Conservation (phyloP, 2,329 filamentous ascomycete species). For the Biscogniauxia marginata region DNA sequence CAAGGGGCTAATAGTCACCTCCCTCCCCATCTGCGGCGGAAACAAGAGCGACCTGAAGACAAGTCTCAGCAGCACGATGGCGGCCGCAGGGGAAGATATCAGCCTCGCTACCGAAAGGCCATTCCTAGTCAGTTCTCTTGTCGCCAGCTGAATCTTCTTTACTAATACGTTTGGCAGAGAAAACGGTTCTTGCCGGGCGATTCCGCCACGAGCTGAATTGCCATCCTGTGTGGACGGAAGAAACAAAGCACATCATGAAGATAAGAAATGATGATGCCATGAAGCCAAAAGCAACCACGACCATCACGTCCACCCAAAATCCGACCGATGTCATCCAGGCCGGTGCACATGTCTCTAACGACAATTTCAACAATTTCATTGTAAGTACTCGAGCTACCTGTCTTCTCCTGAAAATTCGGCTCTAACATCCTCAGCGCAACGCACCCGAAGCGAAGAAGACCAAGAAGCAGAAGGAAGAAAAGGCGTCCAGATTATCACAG, state of each 20-base stretch:
- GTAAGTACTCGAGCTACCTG: conserved; percentile 43
- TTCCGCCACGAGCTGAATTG: conserved; percentile 76
- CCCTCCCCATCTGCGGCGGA: conserved; percentile 52
- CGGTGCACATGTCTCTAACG: conserved; percentile 49
- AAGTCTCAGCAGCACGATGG: conserved; percentile 46
- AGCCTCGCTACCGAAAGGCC: conserved; percentile 66
- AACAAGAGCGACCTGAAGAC: conserved; percentile 44
- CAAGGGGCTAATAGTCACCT: conserved; percentile 59
- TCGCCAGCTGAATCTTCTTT: not conserved
- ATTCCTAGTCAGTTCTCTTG: conserved; percentile 64
- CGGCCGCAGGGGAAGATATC: conserved; percentile 44
- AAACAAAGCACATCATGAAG: conserved; percentile 63
- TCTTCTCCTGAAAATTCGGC: not conserved
- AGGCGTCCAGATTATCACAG: conserved; percentile 80
- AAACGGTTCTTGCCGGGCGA: conserved; percentile 71
- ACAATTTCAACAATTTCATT: conserved; percentile 53
- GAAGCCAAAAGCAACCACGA: conserved; percentile 57
- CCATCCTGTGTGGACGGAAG: conserved; percentile 68
- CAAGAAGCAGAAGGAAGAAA: conserved; percentile 58
- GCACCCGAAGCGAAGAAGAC: conserved; percentile 55
- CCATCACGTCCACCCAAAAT: conserved; percentile 40
- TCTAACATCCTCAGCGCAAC: conserved; percentile 24
- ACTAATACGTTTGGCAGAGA: conserved; percentile 51
- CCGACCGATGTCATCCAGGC: conserved; percentile 57
- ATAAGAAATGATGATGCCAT: conserved; percentile 58